Conservation (phyloP, 129 eudicot genomes). For the Ambrosia trifida region DNA sequence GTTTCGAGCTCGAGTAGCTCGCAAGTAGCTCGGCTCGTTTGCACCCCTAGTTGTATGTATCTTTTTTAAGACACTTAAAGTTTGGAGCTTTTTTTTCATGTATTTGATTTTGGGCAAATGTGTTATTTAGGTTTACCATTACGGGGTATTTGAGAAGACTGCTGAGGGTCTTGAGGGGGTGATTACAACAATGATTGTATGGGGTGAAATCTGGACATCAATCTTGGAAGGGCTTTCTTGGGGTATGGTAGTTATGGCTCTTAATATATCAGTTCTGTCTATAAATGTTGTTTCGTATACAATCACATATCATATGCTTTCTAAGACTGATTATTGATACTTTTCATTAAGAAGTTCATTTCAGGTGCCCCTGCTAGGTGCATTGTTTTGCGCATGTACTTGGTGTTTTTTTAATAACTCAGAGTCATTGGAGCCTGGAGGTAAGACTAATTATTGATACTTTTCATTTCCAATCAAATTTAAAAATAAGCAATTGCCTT, state of each 20-base stretch:
- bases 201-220: conserved; percentile 79
- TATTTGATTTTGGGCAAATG: too few relatives aligned
- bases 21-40: too few relatives aligned
- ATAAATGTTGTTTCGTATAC: not conserved
- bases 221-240: conserved; percentile 98
- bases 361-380: conserved; percentile 91
- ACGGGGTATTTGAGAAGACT: too few relatives aligned
- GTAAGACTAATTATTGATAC: conserved; percentile 33
- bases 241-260: conserved; percentile 81
- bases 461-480: conserved; percentile 2
- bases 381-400: conserved; percentile 96
- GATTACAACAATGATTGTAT: conserved; percentile 85
- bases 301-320: not conserved
- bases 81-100: too few relatives aligned
- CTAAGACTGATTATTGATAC: conserved; percentile 9
- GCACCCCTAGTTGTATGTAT: too few relatives aligned
- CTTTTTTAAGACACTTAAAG: too few relatives aligned
- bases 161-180: too few relatives aligned
- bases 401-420: conserved; percentile 98
- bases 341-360: conserved; percentile 16
- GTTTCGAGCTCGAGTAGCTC: too few relatives aligned
- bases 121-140: too few relatives aligned
- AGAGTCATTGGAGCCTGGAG: conserved; percentile 86
- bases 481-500: not conserved
- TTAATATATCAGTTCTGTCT: not conserved